Evolutionary conservation across 805 yeast species (phyloP).

Genomic region (Spathaspora boniae): DNA sequence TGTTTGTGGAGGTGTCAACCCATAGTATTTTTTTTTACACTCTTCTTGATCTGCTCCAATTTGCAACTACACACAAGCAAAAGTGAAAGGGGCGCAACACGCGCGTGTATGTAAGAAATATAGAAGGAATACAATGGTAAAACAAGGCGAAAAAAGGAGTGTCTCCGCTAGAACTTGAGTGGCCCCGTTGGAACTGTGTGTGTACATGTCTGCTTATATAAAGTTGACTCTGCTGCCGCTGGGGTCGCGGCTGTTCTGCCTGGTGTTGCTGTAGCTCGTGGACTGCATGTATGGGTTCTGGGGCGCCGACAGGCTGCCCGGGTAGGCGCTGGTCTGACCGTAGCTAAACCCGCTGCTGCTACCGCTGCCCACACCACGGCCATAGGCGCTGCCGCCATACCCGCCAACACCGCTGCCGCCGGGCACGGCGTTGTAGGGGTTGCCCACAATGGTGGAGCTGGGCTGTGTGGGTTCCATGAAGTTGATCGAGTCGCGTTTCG

Average conservation of each 20-base stretch:
- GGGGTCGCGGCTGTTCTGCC: neutral
- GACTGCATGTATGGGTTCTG: conserved; percentile 4
- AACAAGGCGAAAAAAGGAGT: no score
- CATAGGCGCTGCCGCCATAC: neutral
- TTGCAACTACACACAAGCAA: no score
- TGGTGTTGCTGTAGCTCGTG: conserved; percentile 2
- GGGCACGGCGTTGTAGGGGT: conserved; percentile 24
- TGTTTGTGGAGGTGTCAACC: no score
- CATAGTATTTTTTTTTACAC: no score
- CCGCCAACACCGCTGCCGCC: neutral
- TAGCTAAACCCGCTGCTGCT: conserved; percentile 8
- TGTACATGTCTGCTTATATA: conserved; percentile 6
- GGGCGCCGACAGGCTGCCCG: conserved; percentile 5
- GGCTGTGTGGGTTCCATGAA: conserved; percentile 41
- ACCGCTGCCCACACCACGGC: neutral
- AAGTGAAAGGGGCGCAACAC: no score
- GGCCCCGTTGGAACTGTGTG: no score
- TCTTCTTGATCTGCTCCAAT: no score
- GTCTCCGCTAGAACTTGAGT: no score
- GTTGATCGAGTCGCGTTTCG: conserved; percentile 26
- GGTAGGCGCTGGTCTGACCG: conserved; percentile 6
- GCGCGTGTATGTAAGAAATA: no score
- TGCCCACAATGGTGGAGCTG: conserved; percentile 40
- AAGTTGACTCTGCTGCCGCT: conserved; percentile 10
- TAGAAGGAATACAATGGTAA: no score